A percentile compares a stretch with the other conserved stretches of the same genome.
phyloP scores from a whole-genome alignment of 2,329 filamentous ascomycete genomes.

The Xylaria hypoxylon region DNA sequence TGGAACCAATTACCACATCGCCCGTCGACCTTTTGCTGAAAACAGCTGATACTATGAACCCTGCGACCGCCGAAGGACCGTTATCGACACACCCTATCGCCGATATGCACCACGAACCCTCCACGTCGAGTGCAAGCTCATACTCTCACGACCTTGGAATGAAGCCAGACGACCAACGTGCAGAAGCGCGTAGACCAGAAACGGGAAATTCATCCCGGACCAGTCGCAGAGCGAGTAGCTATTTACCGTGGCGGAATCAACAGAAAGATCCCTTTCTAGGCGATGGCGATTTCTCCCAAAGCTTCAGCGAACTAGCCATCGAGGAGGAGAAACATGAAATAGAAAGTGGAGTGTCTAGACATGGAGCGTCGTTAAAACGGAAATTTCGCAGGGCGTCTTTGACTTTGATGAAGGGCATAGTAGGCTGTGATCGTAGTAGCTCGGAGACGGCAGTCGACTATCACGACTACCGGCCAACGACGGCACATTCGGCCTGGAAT shows the following conservation, averaged over 20 bases:
- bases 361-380: conserved; percentile 56
- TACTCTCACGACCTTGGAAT: conserved; percentile 49
- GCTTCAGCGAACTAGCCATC: conserved; percentile 42
- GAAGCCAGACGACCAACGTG: conserved; percentile 43
- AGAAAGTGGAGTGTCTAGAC: conserved; percentile 33
- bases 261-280: conserved; percentile 58
- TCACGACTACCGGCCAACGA: conserved; percentile 55
- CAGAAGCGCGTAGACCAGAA: conserved; percentile 41
- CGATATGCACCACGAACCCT: conserved; percentile 39
- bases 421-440: conserved; percentile 57
- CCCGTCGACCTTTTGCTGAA: conserved; percentile 16
- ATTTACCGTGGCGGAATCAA: conserved; percentile 60
- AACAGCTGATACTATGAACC: conserved; percentile 37
- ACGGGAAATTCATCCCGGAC: conserved; percentile 55
- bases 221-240: conserved; percentile 61
- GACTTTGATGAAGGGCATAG: conserved; percentile 64
- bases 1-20: conserved; percentile 18
- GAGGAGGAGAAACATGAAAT: conserved; percentile 44
- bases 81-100: conserved; percentile 36
- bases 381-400: conserved; percentile 68
- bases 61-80: conserved; percentile 40
- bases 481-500: conserved; percentile 63
- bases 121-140: conserved; percentile 46
- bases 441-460: conserved; percentile 48
- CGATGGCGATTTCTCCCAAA: conserved; percentile 48